Evolutionary conservation across 495 filamentous ascomycete genomes (phyloP), one percentile per base, ranked within the genome.

Genomic region (Talaromyces trachyspermus): DNA sequence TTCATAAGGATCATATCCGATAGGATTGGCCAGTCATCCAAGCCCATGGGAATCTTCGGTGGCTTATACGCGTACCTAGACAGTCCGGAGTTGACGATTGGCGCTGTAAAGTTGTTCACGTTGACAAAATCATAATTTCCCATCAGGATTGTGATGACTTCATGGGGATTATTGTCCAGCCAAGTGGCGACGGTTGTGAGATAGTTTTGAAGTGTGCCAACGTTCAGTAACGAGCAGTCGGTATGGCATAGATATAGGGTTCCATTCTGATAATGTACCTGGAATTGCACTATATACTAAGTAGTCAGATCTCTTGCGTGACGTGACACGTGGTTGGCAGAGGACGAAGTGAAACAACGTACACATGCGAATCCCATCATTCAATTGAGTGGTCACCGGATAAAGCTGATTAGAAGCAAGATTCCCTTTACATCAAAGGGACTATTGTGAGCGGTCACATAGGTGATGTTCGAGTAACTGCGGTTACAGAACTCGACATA

Each of bases 91-190:
- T 70, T 70, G 47, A 84, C 61, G 52, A 96, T 75, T 3, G 79
- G 74, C 1, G 53, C 61, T 12, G 64, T 76, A 60, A 79, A 90
- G 43, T 79, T 76, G 12, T 59, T 65, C 12, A 86, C 78, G 14
- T 66, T 56, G 14, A 80, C 71, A 43, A 69, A 83, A 66, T 92
- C 88, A 50, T 75, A 80, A 63, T 97, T 97, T 12, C 84, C 88
- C 38, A 97, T 76, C 6, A 97, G 68, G 43, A 95, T 78, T 4
- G 89, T 95, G n/a, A 97, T 79, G 4, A 95, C 84, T 52, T 97
- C 89, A 61, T 88, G 92, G 0, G 88, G 89, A 54, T 97, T 80
- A 1, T 61, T 57, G 5, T 68, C 66, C 14, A 97, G 78, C 91
- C 91, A 97, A 37, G 64, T 54, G 42, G 71, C 71, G 18, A 97